Conservation (phyloP, 768 basidiomycete genomes). For the Mycena floridula region DNA sequence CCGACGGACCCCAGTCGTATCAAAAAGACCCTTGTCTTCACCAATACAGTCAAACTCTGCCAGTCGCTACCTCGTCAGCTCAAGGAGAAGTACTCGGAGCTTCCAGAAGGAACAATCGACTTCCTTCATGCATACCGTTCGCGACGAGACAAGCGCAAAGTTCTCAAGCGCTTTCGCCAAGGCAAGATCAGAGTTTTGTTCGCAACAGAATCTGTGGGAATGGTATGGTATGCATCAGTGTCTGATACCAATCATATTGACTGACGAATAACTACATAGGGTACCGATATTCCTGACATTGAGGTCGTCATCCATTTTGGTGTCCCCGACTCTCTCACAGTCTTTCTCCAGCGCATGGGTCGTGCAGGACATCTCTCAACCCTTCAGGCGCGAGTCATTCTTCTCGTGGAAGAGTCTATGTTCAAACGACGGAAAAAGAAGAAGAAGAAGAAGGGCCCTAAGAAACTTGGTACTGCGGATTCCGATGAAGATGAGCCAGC, state of each 20-base stretch:
- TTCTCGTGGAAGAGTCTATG: constrained; percentile 6
- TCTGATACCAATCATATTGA: not conserved
- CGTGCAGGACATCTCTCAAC: constrained; percentile 4
- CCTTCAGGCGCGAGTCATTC: constrained; percentile 3
- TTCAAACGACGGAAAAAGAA: constrained; percentile 7
- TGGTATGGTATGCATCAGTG: constrained; percentile 20
- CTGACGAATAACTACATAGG: constrained; percentile 8
- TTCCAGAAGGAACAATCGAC: not conserved
- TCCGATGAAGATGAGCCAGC: not conserved
- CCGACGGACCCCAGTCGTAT: not conserved
- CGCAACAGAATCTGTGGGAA: constrained; percentile 23
- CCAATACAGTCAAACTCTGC: not conserved
- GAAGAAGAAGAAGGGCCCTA: not conserved
- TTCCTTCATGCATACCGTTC: constrained; percentile 2
- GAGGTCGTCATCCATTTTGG: constrained; percentile 21
- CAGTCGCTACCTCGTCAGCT: not conserved
- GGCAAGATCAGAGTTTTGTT: constrained; percentile 19
- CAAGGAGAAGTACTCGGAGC: not conserved
- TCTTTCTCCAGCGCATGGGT: constrained; percentile 3
- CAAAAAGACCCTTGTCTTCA: constrained; percentile 8
- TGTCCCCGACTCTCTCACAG: constrained; percentile 7
- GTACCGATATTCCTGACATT: constrained; percentile 23
- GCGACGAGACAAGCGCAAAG: constrained; percentile 7
- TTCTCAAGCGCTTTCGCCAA: constrained; percentile 12
- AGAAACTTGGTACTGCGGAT: not conserved